Evolutionary conservation across 2,329 filamentous ascomycete genomes (phyloP).

Genomic region (Fusarium pseudograminearum): DNA sequence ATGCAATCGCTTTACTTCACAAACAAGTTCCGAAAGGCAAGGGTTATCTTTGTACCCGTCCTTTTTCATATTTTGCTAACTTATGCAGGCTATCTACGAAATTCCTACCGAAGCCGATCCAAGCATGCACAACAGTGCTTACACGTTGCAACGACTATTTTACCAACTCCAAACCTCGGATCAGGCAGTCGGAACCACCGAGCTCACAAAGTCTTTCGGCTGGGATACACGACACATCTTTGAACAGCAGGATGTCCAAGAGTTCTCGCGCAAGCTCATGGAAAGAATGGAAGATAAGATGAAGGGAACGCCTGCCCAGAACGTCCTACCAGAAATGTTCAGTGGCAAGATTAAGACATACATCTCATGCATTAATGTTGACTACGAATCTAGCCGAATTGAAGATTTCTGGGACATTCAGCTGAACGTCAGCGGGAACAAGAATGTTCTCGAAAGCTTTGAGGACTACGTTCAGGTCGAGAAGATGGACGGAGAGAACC

Average conservation of each 20-base stretch:
- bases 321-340: constrained; percentile 89
- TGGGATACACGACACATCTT: constrained; percentile 99
- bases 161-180: constrained; percentile 92
- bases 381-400: constrained; percentile 94
- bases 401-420: constrained; percentile 99
- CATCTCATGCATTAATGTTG: constrained; percentile 97
- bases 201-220: constrained; percentile 95
- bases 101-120: constrained; percentile 92
- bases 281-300: constrained; percentile 97
- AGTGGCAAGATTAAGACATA: constrained; percentile 99
- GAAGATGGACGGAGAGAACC: constrained; percentile 97
- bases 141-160: constrained; percentile 92
- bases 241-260: constrained; percentile 98
- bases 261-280: constrained; percentile 96
- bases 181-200: constrained; percentile 86
- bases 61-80: constrained; percentile 26
- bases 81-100: constrained; percentile 85
- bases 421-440: constrained; percentile 94
- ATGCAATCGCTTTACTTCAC: constrained; percentile 88
- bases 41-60: constrained; percentile 1
- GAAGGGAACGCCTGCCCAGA: constrained; percentile 95
- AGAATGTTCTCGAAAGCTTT: constrained; percentile 93
- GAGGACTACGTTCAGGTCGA: constrained; percentile 96
- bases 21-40: constrained; percentile 91
- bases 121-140: constrained; percentile 87